phyloP scores from a whole-genome alignment of 73 alveolate genomes.

The Blepharisma stoltei region DNA sequence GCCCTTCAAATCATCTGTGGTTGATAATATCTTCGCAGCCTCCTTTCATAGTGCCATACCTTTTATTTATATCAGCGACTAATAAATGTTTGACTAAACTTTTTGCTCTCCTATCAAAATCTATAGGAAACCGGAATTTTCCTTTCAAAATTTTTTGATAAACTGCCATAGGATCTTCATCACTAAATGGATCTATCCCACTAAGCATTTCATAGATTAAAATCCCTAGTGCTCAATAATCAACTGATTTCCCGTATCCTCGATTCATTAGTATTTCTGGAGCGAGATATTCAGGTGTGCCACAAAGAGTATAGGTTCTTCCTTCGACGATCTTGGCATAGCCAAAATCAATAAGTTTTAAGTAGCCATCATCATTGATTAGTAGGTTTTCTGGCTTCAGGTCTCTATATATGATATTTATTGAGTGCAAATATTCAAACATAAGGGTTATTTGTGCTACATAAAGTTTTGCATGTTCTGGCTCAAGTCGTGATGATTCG shows the following conservation, averaged over 20 bases:
- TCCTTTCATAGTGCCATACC: conserved; percentile 80
- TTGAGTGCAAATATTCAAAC: conserved; percentile 50
- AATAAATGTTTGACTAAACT: conserved; percentile 81
- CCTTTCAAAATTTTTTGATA: conserved; percentile 86
- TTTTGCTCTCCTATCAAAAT: conserved; percentile 75
- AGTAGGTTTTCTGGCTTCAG: conserved; percentile 50
- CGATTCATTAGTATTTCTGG: conserved; percentile 33
- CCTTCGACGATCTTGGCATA: conserved; percentile 87
- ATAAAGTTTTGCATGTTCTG: conserved; percentile 39
- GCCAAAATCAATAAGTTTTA: conserved; percentile 53
- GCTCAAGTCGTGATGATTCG: conserved; percentile 63
- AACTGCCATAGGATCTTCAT: conserved; percentile 94
- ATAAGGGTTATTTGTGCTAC: conserved; percentile 47
- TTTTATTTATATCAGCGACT: conserved; percentile 74
- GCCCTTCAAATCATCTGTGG: conserved; percentile 72
- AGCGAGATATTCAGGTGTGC: conserved; percentile 1
- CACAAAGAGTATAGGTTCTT: not conserved
- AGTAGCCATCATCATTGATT: conserved; percentile 40
- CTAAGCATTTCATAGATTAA: conserved; percentile 90
- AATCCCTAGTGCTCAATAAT: conserved; percentile 96
- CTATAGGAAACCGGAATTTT: conserved; percentile 77
- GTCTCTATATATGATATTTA: conserved; percentile 47
- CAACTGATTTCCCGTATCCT: conserved; percentile 98
- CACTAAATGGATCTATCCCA: conserved; percentile 87
- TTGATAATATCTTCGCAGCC: conserved; percentile 64